Conservation (phyloP, 345 rosid species). For the Lagerstroemia speciosa region DNA sequence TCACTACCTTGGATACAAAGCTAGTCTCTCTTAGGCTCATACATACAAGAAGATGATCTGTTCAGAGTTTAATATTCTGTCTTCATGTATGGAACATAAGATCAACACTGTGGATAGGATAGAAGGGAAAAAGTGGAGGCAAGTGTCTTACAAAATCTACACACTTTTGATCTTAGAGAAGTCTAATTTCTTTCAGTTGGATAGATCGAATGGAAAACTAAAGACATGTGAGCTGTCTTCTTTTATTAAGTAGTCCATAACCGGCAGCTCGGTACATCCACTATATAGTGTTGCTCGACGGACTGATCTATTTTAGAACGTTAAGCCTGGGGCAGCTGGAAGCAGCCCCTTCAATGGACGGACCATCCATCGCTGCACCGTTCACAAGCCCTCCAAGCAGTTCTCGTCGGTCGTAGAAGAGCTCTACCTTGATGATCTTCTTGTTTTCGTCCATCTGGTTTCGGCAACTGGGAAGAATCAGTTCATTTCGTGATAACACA, state of each 20-base stretch:
- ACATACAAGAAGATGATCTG: not conserved
- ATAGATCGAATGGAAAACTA: not conserved
- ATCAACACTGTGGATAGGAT: not conserved
- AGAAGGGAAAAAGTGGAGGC: no score
- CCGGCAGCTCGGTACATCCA: not conserved
- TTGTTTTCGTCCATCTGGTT: constrained; percentile 33
- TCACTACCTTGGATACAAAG: constrained; percentile 62
- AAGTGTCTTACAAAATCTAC: no score
- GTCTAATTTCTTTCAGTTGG: no score
- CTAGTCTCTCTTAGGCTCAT: not conserved
- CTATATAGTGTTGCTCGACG: not conserved
- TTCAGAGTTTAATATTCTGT: not conserved
- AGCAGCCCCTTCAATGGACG: constrained; percentile 10
- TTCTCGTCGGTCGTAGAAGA: constrained; percentile 38
- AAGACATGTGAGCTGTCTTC: not conserved
- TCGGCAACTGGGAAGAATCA: not conserved
- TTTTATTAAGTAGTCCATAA: not conserved
- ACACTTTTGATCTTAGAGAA: no score
- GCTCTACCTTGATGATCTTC: constrained; percentile 48
- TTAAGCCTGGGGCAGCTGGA: constrained; percentile 5
- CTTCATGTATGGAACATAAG: not conserved
- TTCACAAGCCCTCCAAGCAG: constrained; percentile 50
- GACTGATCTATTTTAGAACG: not conserved
- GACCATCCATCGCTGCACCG: constrained; percentile 13
- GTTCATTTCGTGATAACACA: not conserved